Evolutionary conservation across 805 yeast genomes (phyloP).

Genomic region (Pichia deserticola): DNA sequence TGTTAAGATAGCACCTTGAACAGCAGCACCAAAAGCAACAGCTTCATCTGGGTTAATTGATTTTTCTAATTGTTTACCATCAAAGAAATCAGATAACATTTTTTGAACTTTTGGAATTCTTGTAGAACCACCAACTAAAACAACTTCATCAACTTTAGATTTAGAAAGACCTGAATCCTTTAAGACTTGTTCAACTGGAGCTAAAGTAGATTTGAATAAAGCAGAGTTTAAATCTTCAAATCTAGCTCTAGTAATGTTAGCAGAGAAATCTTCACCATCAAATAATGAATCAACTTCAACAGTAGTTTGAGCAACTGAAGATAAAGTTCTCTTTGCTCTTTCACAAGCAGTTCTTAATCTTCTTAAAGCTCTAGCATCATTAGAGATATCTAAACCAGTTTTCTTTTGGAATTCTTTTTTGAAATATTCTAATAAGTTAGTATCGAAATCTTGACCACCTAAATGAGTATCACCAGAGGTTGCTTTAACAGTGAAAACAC

Average conservation of each 20-base stretch:
- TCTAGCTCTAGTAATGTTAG: constrained; percentile 94
- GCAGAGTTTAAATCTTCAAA: constrained; percentile 94
- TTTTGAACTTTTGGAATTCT: constrained; percentile 98
- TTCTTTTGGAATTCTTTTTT: constrained; percentile 87
- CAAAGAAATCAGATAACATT: constrained; percentile 88
- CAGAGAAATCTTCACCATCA: constrained; percentile 93
- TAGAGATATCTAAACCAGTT: constrained; percentile 84
- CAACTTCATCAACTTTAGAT: constrained; percentile 86
- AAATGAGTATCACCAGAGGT: constrained; percentile 99
- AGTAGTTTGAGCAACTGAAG: constrained; percentile 92
- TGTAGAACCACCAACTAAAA: constrained; percentile 97
- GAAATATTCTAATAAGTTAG: constrained; percentile 90
- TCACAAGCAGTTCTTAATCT: constrained; percentile 98
- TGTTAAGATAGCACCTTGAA: constrained; percentile 97
- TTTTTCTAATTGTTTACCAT: constrained; percentile 94
- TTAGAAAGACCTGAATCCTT: constrained; percentile 85
- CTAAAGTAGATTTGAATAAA: constrained; percentile 86
- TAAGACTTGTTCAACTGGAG: constrained; percentile 91
- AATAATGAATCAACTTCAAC: constrained; percentile 93
- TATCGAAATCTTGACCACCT: constrained; percentile 99
- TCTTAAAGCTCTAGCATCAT: constrained; percentile 92
- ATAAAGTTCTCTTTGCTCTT: constrained; percentile 97
- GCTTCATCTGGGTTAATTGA: constrained; percentile 99
- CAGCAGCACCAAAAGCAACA: constrained; percentile 99
- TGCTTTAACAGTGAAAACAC: constrained; percentile 94